Percentiles rank a stretch among this genome's conserved stretches.
Evolutionary conservation across 148 eudicot species (phyloP).

Genomic region (Arbutus unedo): DNA sequence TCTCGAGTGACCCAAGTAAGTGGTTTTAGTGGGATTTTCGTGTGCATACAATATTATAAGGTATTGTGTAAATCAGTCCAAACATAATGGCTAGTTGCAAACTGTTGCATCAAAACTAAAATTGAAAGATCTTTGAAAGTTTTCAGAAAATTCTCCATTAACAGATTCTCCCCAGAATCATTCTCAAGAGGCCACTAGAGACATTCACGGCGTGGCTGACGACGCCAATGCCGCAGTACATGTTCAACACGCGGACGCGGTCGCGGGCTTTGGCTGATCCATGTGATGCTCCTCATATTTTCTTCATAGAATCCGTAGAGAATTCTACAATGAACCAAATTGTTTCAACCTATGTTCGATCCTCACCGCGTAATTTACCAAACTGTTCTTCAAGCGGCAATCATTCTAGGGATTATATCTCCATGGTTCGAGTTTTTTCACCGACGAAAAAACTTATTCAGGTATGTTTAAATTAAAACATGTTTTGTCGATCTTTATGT

Average conservation of each 20-base stretch:
- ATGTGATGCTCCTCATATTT: slow-evolving; percentile 27
- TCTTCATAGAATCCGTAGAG: slow-evolving; percentile 13
- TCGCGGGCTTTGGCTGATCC: slow-evolving; percentile 9
- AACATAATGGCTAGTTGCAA: neutral
- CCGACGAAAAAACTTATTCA: slow-evolving; percentile 14
- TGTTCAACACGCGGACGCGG: slow-evolving; percentile 22
- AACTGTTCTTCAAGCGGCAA: slow-evolving; percentile 9
- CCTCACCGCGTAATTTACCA: slow-evolving; percentile 8
- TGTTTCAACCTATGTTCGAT: slow-evolving; percentile 17
- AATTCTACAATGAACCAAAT: neutral
- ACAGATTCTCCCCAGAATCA: slow-evolving; percentile 22
- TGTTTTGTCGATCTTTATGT: neutral
- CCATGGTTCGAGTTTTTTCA: slow-evolving; percentile 19
- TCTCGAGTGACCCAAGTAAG: too few species aligned
- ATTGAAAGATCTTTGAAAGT: neutral
- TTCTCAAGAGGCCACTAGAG: slow-evolving; percentile 23
- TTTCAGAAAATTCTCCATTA: neutral
- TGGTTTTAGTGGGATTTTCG: too few species aligned
- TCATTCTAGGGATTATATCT: slow-evolving; percentile 21
- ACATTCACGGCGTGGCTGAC: slow-evolving; percentile 18
- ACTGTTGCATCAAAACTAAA: neutral
- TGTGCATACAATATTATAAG: too few species aligned
- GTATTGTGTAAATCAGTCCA: too few species aligned
- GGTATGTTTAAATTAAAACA: neutral
- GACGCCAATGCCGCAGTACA: slow-evolving; percentile 3